Conservation (phyloP, 768 basidiomycete species). For the Boletellus emodensis region DNA sequence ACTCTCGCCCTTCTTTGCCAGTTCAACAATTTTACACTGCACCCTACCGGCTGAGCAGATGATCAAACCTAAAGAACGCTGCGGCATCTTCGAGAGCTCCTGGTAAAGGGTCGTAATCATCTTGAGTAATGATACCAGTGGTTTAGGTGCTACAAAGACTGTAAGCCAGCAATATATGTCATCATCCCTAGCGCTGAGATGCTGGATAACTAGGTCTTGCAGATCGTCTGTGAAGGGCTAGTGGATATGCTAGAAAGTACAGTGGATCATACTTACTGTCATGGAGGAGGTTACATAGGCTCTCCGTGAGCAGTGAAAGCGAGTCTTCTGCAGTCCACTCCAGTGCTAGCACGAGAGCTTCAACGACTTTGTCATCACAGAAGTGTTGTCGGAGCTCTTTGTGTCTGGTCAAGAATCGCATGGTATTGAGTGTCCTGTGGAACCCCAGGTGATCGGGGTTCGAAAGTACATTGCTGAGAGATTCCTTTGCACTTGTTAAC, state of each 20-base stretch:
- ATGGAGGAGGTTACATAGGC: too few species aligned
- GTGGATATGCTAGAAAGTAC: background rate
- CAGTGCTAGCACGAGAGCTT: too few species aligned
- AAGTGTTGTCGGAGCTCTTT: too few species aligned
- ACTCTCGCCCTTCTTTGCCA: background rate
- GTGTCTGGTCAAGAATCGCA: too few species aligned
- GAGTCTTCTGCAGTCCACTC: too few species aligned
- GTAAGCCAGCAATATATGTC: background rate
- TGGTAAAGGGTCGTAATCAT: constrained; percentile 1
- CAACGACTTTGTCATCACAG: too few species aligned
- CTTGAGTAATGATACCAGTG: constrained; percentile 1
- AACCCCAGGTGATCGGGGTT: too few species aligned
- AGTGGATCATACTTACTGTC: background rate
- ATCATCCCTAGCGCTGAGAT: background rate
- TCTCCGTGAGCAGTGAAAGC: too few species aligned
- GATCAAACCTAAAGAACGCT: too few species aligned
- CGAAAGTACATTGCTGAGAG: too few species aligned
- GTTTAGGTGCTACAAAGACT: background rate
- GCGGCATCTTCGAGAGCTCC: background rate
- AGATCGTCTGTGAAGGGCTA: background rate
- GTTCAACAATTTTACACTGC: background rate
- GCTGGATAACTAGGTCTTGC: background rate
- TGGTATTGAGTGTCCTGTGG: too few species aligned
- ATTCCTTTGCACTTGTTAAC: too few species aligned
- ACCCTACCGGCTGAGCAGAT: background rate